phyloP scores from a whole-genome alignment of 495 filamentous ascomycete genomes.

The Darksidea phi region DNA sequence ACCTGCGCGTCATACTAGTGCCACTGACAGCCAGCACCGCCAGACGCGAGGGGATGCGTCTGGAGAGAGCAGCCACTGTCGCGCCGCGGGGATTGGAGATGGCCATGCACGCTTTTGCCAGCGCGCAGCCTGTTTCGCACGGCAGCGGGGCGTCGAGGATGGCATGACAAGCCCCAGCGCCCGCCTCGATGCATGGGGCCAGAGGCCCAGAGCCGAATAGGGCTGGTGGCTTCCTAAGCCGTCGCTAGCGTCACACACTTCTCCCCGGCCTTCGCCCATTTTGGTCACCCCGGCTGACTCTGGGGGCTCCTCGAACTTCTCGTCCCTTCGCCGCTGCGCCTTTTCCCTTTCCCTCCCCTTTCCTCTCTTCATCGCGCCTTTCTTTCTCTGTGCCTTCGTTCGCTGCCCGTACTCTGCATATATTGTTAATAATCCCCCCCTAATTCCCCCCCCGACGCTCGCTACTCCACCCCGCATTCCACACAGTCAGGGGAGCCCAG shows the following conservation, averaged over 20 bases:
- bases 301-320: neutral
- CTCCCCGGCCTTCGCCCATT: neutral
- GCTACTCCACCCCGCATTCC: constrained; percentile 15
- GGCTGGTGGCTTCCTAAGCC: neutral
- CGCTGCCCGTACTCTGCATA: constrained; percentile 11
- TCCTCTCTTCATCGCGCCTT: neutral
- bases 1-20: too few relatives aligned
- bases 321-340: constrained; percentile 1
- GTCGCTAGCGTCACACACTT: neutral
- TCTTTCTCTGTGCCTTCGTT: constrained; percentile 15
- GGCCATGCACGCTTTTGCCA: too few relatives aligned
- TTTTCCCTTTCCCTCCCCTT: constrained; percentile 5
- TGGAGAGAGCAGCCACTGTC: too few relatives aligned
- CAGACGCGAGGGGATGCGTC: too few relatives aligned
- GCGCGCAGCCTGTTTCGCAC: too few relatives aligned
- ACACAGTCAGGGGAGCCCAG: constrained; percentile 26
- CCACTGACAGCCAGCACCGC: too few relatives aligned
- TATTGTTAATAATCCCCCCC: constrained; percentile 17
- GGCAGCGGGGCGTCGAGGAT: too few relatives aligned
- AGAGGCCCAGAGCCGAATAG: neutral
- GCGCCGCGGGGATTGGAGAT: too few relatives aligned
- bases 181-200: too few relatives aligned
- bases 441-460: constrained; percentile 16
- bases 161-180: too few relatives aligned
- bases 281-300: constrained; percentile 17